phyloP scores from a whole-genome alignment of 106 monocot species.

The Dendrobium nobile region DNA sequence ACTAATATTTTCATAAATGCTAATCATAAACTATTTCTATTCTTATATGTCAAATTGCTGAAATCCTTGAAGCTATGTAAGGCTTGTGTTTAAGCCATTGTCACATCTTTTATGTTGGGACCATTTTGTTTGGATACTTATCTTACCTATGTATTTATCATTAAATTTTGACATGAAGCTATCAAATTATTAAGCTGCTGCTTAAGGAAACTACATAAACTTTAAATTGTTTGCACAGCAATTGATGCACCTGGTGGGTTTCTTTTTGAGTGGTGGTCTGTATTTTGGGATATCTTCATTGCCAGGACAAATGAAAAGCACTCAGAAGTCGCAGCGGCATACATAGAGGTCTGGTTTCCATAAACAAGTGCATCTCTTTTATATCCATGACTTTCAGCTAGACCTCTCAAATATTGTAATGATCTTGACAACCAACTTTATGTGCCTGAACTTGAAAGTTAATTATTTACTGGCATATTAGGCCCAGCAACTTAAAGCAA shows the following conservation, averaged over 20 bases:
- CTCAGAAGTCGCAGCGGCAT: slow-evolving; percentile 61
- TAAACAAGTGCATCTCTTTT: background rate
- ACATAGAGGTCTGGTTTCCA: slow-evolving; percentile 34
- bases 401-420: background rate
- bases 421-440: background rate
- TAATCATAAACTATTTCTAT: background rate
- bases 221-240: slow-evolving; percentile 34
- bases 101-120: background rate
- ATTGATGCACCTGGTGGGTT: slow-evolving; percentile 99
- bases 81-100: background rate
- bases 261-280: slow-evolving; percentile 98
- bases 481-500: slow-evolving; percentile 73
- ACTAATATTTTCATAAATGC: background rate
- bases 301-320: slow-evolving; percentile 86
- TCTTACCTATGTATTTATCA: background rate
- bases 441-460: background rate
- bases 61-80: background rate
- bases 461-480: slow-evolving; percentile 7
- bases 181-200: background rate
- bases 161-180: background rate
- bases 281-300: slow-evolving; percentile 98
- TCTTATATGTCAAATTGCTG: background rate
- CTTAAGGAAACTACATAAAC: background rate
- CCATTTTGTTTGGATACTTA: background rate
- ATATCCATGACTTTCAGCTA: background rate